Evolutionary conservation across 805 yeast species (phyloP).

Genomic region (Candida patagonica): DNA sequence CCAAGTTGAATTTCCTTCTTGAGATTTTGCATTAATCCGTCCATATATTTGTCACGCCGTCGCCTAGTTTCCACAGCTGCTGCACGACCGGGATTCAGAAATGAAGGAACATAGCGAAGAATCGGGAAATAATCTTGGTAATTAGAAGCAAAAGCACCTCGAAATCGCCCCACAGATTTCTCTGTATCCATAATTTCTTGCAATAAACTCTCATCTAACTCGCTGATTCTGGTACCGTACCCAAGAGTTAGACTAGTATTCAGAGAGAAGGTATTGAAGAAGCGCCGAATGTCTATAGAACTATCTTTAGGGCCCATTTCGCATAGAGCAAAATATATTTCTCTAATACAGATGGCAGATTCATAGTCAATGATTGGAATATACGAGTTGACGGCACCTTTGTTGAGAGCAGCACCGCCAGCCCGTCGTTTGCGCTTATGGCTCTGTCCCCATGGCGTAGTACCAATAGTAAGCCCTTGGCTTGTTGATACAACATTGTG

Average conservation of each 20-base stretch:
- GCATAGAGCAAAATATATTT: constrained; percentile 16
- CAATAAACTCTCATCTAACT: constrained; percentile 23
- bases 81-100: constrained; percentile 25
- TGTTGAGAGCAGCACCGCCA: constrained; percentile 32
- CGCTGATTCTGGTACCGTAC: constrained; percentile 32
- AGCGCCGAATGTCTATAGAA: constrained; percentile 28
- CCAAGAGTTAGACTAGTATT: constrained; percentile 33
- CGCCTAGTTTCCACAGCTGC: constrained; percentile 23
- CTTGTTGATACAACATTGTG: constrained; percentile 48
- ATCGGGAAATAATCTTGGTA: constrained; percentile 32
- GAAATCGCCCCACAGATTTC: constrained; percentile 24
- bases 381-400: constrained; percentile 30
- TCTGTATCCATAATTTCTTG: constrained; percentile 27
- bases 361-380: constrained; percentile 29
- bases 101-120: constrained; percentile 22
- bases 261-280: constrained; percentile 30
- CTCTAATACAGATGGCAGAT: constrained; percentile 26
- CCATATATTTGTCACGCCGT: constrained; percentile 28
- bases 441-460: constrained; percentile 35
- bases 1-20: constrained; percentile 18
- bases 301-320: constrained; percentile 23
- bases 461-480: constrained; percentile 35
- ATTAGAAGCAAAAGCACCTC: constrained; percentile 30
- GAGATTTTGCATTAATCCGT: constrained; percentile 23
- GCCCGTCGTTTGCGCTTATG: constrained; percentile 31